Conservation (phyloP, 2,329 filamentous ascomycete genomes). For the Calonectria ilicicola region DNA sequence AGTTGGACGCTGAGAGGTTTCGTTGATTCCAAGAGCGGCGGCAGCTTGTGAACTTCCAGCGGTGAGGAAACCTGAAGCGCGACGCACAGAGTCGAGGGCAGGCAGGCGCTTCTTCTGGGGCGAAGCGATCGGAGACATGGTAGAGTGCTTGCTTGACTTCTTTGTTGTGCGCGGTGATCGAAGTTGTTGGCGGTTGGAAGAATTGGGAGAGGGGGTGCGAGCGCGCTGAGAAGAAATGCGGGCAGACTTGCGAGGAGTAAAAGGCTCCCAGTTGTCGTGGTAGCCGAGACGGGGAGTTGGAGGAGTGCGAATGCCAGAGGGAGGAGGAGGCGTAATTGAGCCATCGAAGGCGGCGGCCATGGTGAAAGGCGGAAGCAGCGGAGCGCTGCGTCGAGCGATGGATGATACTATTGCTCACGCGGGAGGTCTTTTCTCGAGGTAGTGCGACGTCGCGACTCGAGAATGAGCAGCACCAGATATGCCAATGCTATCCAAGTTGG, state of each 20-base stretch:
- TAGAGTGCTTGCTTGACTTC: conserved; percentile 47
- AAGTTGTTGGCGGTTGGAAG: conserved; percentile 47
- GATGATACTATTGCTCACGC: conserved; percentile 16
- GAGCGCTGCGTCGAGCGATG: conserved; percentile 21
- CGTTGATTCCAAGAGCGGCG: conserved; percentile 53
- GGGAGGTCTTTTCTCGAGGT: conserved; percentile 12
- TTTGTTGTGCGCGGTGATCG: conserved; percentile 49
- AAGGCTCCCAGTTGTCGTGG: conserved; percentile 78
- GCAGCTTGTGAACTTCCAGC: conserved; percentile 58
- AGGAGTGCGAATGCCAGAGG: conserved; percentile 71
- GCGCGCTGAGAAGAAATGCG: conserved; percentile 70
- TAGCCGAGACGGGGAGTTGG: conserved; percentile 76
- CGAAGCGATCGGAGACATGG: conserved; percentile 58
- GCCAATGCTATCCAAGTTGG: conserved; percentile 34
- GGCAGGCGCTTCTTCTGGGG: conserved; percentile 65
- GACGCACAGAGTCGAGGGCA: conserved; percentile 60
- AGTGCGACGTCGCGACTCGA: conserved; percentile 23
- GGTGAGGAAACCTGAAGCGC: conserved; percentile 58
- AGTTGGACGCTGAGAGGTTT: conserved; percentile 43
- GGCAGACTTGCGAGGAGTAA: conserved; percentile 76
- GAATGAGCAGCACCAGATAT: conserved; percentile 35
- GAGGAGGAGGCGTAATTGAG: conserved; percentile 71
- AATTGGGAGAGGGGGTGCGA: conserved; percentile 67
- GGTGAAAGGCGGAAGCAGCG: conserved; percentile 30
- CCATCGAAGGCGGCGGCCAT: conserved; percentile 44